Evolutionary conservation across 805 yeast genomes (phyloP).

Genomic region (Ogataea nitratoaversa): DNA sequence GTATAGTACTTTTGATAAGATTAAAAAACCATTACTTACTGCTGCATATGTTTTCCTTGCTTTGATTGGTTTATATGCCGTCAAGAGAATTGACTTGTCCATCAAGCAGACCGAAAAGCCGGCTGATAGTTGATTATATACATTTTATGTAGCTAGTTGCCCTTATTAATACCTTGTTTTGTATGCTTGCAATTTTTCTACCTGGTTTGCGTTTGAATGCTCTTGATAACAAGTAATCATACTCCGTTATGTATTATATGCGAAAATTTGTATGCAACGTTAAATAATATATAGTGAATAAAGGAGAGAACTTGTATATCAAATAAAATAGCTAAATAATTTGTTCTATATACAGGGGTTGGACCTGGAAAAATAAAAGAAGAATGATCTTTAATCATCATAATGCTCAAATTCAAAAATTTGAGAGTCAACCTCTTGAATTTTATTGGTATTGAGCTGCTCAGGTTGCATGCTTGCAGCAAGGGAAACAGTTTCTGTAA

Average conservation of each 20-base stretch:
- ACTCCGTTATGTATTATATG: no score
- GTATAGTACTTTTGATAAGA: slow-evolving; percentile 48
- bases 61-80: slow-evolving; percentile 47
- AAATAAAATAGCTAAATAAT: not conserved
- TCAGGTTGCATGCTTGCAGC: not conserved
- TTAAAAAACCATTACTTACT: slow-evolving; percentile 63
- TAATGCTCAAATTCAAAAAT: no score
- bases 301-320: not conserved
- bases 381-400: no score
- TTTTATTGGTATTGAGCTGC: no score
- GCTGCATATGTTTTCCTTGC: slow-evolving; percentile 60
- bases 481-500: not conserved
- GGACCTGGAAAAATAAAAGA: no score
- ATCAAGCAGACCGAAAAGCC: slow-evolving; percentile 17
- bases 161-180: not conserved
- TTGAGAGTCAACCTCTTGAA: no score
- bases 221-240: no score
- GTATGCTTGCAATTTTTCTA: not conserved
- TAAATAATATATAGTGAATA: no score
- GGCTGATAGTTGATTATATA: not conserved
- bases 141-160: not conserved
- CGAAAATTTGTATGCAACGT: not conserved
- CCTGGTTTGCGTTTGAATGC: no score
- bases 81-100: slow-evolving; percentile 42
- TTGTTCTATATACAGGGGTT: no score